Percentiles rank a stretch among this genome's conserved stretches.
Conservation (phyloP, 352 stramenopile species). For the Globisporangium emineosum region DNA sequence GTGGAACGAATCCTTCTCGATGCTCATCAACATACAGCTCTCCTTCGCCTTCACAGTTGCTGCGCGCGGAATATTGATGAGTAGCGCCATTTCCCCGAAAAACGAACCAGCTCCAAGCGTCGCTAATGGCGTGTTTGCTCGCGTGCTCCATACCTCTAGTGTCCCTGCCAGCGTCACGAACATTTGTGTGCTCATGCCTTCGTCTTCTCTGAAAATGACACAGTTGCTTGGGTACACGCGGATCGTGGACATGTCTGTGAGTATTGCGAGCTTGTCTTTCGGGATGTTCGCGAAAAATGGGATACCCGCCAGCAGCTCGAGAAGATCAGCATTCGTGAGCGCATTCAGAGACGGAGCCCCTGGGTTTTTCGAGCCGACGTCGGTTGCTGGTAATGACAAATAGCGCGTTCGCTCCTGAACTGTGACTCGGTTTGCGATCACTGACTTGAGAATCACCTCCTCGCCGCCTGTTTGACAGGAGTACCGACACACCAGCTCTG, state of each 20-base stretch:
- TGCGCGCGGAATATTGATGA: constrained; percentile 76
- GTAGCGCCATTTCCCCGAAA: constrained; percentile 79
- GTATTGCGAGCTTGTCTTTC: constrained; percentile 47
- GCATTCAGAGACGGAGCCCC: constrained; percentile 47
- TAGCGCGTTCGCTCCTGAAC: constrained; percentile 43
- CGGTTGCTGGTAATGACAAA: constrained; percentile 28
- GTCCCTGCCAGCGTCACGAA: constrained; percentile 67
- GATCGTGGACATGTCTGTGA: constrained; percentile 78
- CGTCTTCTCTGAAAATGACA: constrained; percentile 71
- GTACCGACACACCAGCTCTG: constrained; percentile 64
- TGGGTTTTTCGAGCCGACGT: constrained; percentile 27
- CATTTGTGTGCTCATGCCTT: constrained; percentile 77
- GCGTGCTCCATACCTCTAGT: constrained; percentile 63
- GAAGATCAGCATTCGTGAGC: constrained; percentile 64
- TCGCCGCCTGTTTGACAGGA: constrained; percentile 50
- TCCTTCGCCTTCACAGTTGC: constrained; percentile 65
- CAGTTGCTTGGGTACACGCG: constrained; percentile 67
- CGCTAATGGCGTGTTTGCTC: constrained; percentile 41
- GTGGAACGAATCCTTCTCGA: constrained; percentile 75
- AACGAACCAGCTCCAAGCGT: constrained; percentile 66
- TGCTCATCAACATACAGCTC: constrained; percentile 77
- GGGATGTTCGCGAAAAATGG: constrained; percentile 70
- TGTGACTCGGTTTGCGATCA: constrained; percentile 43
- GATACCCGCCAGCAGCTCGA: constrained; percentile 56
- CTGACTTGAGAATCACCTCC: constrained; percentile 64